These are phyloP conservation scores for Byssochlamys sp. DNA, from an alignment of 2,329 filamentous ascomycete species.

Conservation along the genomic window DNA sequence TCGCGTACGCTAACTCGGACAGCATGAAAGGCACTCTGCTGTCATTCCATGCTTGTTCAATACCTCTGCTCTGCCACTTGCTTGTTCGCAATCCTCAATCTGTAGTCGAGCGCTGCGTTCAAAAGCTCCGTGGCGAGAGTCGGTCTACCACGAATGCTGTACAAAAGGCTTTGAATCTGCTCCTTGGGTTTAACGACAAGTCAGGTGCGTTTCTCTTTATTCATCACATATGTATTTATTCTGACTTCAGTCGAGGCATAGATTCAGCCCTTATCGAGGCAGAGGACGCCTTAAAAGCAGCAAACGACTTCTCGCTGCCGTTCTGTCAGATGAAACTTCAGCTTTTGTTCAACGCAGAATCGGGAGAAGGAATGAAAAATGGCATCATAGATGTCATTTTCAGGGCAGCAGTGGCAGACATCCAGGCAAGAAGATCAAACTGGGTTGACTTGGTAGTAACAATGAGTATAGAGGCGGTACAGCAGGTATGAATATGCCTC, in stretches of 20 bases:
- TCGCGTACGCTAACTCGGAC: slow-evolving; percentile 3
- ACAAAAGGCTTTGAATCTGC: slow-evolving; percentile 22
- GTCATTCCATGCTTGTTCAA: slow-evolving; percentile 16
- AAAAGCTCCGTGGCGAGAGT: slow-evolving; percentile 20
- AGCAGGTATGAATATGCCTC: slow-evolving; percentile 19
- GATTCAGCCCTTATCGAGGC: slow-evolving; percentile 19
- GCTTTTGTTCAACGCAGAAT: slow-evolving; percentile 26
- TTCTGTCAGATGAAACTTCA: slow-evolving; percentile 35
- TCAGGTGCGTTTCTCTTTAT: slow-evolving; percentile 9
- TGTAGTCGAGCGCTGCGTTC: slow-evolving; percentile 18
- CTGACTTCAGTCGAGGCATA: slow-evolving; percentile 7
- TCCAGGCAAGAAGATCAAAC: slow-evolving; percentile 23
- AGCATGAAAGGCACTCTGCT: slow-evolving; percentile 3
- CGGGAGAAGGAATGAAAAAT: slow-evolving; percentile 17
- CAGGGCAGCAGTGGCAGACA: slow-evolving; percentile 28
- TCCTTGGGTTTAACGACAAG: slow-evolving; percentile 20
- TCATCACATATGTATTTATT: not conserved
- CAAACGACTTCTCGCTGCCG: slow-evolving; percentile 35
- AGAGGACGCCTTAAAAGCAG: slow-evolving; percentile 26
- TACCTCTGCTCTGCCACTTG: slow-evolving; percentile 22
- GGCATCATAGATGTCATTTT: slow-evolving; percentile 32
- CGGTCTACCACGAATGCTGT: slow-evolving; percentile 18
- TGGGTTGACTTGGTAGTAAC: slow-evolving; percentile 32
- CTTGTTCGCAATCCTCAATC: slow-evolving; percentile 24
- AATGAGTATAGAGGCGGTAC: slow-evolving; percentile 28